Percentiles rank a stretch among this genome's conserved stretches.
These are phyloP conservation scores for Auricularia sp. DNA, from an alignment of 768 basidiomycete genomes.

Conservation along the genomic window DNA sequence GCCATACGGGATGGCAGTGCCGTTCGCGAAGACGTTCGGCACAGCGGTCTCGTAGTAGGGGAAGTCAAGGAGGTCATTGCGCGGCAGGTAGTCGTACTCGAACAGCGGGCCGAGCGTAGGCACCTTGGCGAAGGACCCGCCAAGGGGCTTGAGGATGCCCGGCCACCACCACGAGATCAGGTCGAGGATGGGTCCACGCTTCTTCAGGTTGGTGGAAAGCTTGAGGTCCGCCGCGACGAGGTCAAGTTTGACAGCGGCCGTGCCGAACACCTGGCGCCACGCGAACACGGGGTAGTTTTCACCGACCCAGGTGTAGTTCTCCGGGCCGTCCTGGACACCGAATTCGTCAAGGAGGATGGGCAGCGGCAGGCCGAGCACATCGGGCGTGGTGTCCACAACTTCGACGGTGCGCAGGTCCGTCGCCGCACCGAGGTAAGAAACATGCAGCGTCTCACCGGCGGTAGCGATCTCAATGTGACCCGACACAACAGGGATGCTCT, in stretches of 20 bases:
- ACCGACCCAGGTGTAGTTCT: neutral
- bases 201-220: neutral
- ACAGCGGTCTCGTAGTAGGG: neutral
- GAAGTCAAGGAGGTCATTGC: neutral
- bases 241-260: constrained; percentile 3
- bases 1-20: constrained; percentile 23
- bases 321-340: neutral
- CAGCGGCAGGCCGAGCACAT: neutral
- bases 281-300: constrained; percentile 4
- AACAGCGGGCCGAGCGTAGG: constrained; percentile 1
- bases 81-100: constrained; percentile 1
- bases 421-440: constrained; percentile 3
- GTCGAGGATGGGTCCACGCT: neutral
- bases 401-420: constrained; percentile 1
- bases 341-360: neutral
- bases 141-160: neutral
- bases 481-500: constrained; percentile 47
- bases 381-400: constrained; percentile 1
- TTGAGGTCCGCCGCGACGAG: constrained; percentile 3
- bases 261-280: constrained; percentile 2
- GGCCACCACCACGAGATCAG: neutral
- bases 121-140: constrained; percentile 1
- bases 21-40: constrained; percentile 15
- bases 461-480: constrained; percentile 36
- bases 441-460: constrained; percentile 4